Percentiles rank a stretch among this genome's conserved stretches.
Conservation (phyloP, 345 rosid genomes). For the Heritiera fomes region DNA sequence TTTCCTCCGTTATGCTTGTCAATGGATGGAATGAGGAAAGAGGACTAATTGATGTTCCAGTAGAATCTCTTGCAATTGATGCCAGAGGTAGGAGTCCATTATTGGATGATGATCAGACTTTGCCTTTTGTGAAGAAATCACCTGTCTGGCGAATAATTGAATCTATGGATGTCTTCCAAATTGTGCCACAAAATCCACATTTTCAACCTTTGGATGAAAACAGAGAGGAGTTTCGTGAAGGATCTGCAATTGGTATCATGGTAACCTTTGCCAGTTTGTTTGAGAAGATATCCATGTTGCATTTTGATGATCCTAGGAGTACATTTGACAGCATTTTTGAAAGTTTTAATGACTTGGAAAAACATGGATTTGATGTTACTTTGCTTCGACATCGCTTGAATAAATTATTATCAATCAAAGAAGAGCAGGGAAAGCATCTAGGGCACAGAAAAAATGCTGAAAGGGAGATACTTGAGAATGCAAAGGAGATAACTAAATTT, state of each 20-base stretch:
- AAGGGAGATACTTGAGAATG: slow-evolving; percentile 35
- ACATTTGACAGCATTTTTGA: slow-evolving; percentile 48
- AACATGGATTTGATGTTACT: slow-evolving; percentile 61
- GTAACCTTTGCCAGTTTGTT: slow-evolving; percentile 58
- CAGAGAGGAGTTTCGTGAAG: slow-evolving; percentile 77
- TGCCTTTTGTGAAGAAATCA: slow-evolving; percentile 66
- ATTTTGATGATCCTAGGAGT: slow-evolving; percentile 37
- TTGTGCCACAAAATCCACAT: slow-evolving; percentile 69
- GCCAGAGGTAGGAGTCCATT: background rate
- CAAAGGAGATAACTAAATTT: slow-evolving; percentile 31
- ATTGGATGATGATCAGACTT: slow-evolving; percentile 19
- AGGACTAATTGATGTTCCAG: slow-evolving; percentile 32
- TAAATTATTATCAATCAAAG: slow-evolving; percentile 49
- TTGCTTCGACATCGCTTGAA: slow-evolving; percentile 40
- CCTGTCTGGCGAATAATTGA: slow-evolving; percentile 60
- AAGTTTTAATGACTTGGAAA: slow-evolving; percentile 55
- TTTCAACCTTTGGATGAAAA: slow-evolving; percentile 57
- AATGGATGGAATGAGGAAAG: slow-evolving; percentile 31
- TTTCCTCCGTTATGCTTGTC: slow-evolving; percentile 21
- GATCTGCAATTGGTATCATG: slow-evolving; percentile 72
- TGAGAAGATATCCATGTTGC: slow-evolving; percentile 50
- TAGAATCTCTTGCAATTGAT: slow-evolving; percentile 31
- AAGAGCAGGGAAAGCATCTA: slow-evolving; percentile 32
- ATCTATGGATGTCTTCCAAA: slow-evolving; percentile 60
- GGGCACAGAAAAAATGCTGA: slow-evolving; percentile 39